Conservation (phyloP, 352 stramenopile genomes). For the Phytophthora hybrid region DNA sequence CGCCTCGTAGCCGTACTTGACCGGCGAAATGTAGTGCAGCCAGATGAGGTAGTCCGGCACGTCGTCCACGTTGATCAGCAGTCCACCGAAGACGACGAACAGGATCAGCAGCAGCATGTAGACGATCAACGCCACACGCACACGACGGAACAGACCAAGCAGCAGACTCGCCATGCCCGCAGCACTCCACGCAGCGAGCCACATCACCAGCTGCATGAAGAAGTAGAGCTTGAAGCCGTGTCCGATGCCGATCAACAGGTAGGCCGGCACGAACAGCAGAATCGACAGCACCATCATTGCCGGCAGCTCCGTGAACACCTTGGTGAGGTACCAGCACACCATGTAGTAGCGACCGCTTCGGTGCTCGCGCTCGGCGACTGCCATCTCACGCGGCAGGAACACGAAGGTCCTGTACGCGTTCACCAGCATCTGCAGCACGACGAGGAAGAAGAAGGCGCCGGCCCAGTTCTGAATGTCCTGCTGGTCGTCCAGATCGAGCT, state of each 20-base stretch:
- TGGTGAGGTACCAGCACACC: constrained; percentile 45
- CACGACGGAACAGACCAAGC: constrained; percentile 44
- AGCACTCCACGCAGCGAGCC: constrained; percentile 47
- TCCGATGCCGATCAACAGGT: constrained; percentile 55
- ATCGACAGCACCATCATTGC: constrained; percentile 50
- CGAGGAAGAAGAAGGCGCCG: constrained; percentile 56
- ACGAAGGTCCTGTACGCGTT: constrained; percentile 39
- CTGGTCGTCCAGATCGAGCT: constrained; percentile 47
- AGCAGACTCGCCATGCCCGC: constrained; percentile 42
- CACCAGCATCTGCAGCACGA: constrained; percentile 51
- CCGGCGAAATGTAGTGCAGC: constrained; percentile 64
- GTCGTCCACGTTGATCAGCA: constrained; percentile 59
- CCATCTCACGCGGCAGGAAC: constrained; percentile 42
- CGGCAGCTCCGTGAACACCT: constrained; percentile 47
- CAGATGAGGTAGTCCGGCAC: constrained; percentile 62
- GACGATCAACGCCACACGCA: constrained; percentile 40
- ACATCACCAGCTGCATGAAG: constrained; percentile 60
- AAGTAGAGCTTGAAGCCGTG: constrained; percentile 55
- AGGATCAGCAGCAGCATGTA: constrained; percentile 46
- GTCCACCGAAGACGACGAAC: constrained; percentile 54
- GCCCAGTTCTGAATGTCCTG: constrained; percentile 55
- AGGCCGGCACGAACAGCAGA: constrained; percentile 50
- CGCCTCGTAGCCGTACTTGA: constrained; percentile 52
- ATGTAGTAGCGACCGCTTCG: constrained; percentile 38
- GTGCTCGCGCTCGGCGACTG: constrained; percentile 41